These are phyloP conservation scores for Naegleria fowleri DNA, from an alignment of 208 protist species.

Conservation along the genomic window DNA sequence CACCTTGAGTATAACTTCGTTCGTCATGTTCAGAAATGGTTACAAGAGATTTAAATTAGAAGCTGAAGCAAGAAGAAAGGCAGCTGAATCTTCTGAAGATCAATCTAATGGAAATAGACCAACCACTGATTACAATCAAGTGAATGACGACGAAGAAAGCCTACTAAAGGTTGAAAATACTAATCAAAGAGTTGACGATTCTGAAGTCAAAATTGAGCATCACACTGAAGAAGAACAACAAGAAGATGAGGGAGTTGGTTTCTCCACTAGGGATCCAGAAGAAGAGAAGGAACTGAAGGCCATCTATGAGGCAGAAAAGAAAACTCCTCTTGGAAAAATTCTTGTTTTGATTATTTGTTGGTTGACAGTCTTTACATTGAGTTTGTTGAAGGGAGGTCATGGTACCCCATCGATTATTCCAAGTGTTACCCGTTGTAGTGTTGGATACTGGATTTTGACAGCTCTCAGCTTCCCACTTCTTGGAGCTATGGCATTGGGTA, in stretches of 20 bases:
- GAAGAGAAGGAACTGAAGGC: background rate
- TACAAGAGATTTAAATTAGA: background rate
- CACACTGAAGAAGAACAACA: background rate
- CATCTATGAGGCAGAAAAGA: background rate
- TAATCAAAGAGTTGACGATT: background rate
- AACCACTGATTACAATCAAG: background rate
- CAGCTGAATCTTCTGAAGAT: background rate
- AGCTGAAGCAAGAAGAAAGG: background rate
- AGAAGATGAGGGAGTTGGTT: background rate
- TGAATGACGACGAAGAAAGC: background rate
- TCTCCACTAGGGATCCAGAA: background rate
- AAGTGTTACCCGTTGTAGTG: background rate
- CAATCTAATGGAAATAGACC: background rate
- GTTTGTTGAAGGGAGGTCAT: slow-evolving; percentile 21
- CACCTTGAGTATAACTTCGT: background rate
- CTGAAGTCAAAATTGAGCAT: background rate
- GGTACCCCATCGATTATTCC: background rate
- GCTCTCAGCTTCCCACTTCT: background rate
- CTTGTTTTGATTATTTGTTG: background rate
- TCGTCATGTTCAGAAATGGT: background rate
- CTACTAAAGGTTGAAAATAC: background rate
- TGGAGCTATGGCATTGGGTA: background rate
- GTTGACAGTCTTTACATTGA: background rate
- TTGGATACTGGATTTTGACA: background rate
- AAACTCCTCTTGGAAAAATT: background rate